A percentile compares a stretch with the other conserved stretches of the same genome.
phyloP scores from a whole-genome alignment of 805 yeast species.

The Teunomyces cretensis region DNA sequence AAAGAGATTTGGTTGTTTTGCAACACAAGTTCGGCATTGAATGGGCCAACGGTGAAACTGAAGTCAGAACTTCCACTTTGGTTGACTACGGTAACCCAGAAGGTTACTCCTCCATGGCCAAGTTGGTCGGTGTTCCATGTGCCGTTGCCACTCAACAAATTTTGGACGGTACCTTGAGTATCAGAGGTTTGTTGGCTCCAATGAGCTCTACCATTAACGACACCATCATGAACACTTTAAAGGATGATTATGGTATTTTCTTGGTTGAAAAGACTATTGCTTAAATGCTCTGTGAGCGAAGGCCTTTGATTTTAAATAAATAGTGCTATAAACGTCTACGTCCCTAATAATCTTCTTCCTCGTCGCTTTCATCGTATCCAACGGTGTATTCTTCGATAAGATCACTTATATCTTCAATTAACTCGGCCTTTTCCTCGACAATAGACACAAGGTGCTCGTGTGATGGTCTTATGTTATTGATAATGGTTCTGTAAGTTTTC shows the following conservation, averaged over 20 bases:
- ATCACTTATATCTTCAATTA: constrained; percentile 47
- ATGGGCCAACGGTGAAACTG: constrained; percentile 90
- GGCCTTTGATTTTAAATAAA: not conserved
- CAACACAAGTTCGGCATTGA: constrained; percentile 98
- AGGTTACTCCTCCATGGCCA: constrained; percentile 97
- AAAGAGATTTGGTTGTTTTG: constrained; percentile 90
- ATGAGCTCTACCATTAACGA: constrained; percentile 86
- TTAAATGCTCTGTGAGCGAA: not conserved
- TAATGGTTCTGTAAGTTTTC: constrained; percentile 24
- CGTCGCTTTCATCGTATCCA: constrained; percentile 49
- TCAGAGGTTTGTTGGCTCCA: constrained; percentile 90
- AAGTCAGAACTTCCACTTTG: constrained; percentile 92
- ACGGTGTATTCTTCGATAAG: constrained; percentile 48
- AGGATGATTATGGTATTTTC: constrained; percentile 85
- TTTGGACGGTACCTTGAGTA: constrained; percentile 72
- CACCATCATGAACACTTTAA: constrained; percentile 87
- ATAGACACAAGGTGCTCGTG: constrained; percentile 13
- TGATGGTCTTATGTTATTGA: constrained; percentile 18
- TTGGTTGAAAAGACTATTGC: constrained; percentile 60
- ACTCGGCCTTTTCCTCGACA: constrained; percentile 54
- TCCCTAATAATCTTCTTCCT: constrained; percentile 33
- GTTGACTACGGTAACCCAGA: constrained; percentile 88
- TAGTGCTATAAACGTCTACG: not conserved
- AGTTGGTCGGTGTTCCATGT: constrained; percentile 96
- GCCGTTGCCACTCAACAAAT: constrained; percentile 91